phyloP scores from a whole-genome alignment of 371 early-diverging fungal genomes.

The Mucor mucedo region DNA sequence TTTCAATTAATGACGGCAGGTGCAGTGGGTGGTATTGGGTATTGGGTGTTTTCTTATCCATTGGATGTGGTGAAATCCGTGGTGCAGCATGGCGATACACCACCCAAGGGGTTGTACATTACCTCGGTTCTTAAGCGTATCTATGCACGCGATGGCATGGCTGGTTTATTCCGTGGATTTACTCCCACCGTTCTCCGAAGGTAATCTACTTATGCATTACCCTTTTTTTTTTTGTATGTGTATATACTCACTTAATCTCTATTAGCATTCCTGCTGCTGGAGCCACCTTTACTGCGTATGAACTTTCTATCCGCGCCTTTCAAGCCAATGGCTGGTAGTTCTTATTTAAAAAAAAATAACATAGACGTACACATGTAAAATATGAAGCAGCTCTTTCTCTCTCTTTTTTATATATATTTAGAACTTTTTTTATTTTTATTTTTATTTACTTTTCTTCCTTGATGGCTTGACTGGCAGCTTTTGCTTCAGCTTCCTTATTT shows the following conservation, averaged over 20 bases:
- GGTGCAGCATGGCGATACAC: conserved; percentile 65
- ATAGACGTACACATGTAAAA: neutral
- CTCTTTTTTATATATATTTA: neutral
- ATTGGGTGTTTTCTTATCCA: conserved; percentile 86
- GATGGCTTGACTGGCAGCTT: neutral
- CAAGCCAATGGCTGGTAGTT: conserved; percentile 27
- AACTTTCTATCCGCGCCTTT: conserved; percentile 64
- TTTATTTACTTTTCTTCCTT: neutral
- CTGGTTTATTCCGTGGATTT: conserved; percentile 69
- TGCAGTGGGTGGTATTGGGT: conserved; percentile 75
- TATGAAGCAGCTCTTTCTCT: neutral
- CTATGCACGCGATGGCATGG: conserved; percentile 56
- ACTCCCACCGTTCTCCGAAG: conserved; percentile 59
- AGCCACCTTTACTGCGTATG: conserved; percentile 82
- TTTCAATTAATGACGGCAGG: conserved; percentile 75
- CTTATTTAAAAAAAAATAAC: neutral
- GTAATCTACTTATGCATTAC: neutral
- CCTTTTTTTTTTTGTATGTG: neutral
- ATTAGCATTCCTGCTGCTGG: conserved; percentile 71
- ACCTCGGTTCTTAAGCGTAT: conserved; percentile 55
- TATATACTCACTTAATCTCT: no score
- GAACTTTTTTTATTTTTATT: conserved; percentile 4
- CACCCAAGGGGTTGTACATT: conserved; percentile 71
- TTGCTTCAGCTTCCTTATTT: conserved; percentile 21
- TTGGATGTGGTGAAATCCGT: conserved; percentile 84